Evolutionary conservation across 139 green algal genomes (phyloP).

Genomic region (Limnomonas spitsbergensis): DNA sequence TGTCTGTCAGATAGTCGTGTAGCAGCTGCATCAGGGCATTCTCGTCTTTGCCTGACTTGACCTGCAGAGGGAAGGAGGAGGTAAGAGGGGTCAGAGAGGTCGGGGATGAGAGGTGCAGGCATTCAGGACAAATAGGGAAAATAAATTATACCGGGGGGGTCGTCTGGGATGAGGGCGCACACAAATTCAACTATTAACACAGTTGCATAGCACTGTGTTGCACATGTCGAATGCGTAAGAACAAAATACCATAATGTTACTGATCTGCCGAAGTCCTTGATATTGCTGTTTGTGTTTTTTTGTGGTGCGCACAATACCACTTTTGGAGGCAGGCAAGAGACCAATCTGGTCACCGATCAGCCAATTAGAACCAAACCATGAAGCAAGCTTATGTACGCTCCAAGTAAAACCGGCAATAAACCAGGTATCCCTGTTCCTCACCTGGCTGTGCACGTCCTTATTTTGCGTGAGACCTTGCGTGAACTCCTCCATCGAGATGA

Average conservation of each 20-base stretch:
- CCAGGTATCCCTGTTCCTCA: conserved; percentile 1
- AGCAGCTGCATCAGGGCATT: conserved; percentile 1
- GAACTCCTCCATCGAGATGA: conserved; percentile 11
- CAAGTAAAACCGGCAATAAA: neutral
- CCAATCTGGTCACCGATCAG: too few relatives aligned
- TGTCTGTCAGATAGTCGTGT: conserved; percentile 19
- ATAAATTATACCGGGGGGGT: neutral
- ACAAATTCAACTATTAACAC: neutral
- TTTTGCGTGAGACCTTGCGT: neutral
- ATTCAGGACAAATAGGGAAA: neutral
- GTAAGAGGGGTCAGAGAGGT: neutral
- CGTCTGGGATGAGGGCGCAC: neutral
- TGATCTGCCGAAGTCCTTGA: too few relatives aligned
- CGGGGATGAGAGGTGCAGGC: too few relatives aligned
- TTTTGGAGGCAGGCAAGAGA: too few relatives aligned
- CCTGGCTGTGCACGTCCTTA: conserved; percentile 1
- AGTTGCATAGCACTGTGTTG: neutral
- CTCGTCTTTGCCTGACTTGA: neutral
- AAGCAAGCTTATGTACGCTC: neutral
- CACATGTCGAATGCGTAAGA: too few relatives aligned
- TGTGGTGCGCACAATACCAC: too few relatives aligned
- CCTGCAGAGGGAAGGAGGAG: neutral
- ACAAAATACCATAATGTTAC: too few relatives aligned
- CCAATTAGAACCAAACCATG: neutral
- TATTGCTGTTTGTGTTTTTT: too few relatives aligned